These are phyloP conservation scores for Tricharina praecox DNA, from an alignment of 495 filamentous ascomycete species.

Conservation along the genomic window DNA sequence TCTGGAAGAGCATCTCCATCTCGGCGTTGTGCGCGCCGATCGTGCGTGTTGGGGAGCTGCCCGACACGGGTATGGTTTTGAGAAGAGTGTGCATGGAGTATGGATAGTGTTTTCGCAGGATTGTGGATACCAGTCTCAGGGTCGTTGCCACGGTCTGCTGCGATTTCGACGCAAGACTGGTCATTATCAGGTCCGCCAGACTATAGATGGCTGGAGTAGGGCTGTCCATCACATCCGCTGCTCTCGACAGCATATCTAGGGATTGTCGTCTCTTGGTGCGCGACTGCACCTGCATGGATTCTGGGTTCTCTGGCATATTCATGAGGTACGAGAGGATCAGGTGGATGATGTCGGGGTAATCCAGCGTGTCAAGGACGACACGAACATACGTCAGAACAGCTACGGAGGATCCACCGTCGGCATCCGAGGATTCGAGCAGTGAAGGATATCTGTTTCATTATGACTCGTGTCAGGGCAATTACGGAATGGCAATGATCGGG, in stretches of 20 bases:
- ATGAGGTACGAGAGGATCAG: constrained; percentile 87
- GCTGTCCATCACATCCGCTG: constrained; percentile 47
- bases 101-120: constrained; percentile 70
- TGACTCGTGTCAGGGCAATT: background rate
- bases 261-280: constrained; percentile 69
- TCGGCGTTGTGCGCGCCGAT: constrained; percentile 67
- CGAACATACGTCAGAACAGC: constrained; percentile 88
- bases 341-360: constrained; percentile 82
- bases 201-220: constrained; percentile 82
- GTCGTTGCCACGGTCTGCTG: constrained; percentile 79
- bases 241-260: constrained; percentile 64
- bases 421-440: constrained; percentile 85
- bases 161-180: constrained; percentile 68
- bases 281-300: constrained; percentile 25
- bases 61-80: constrained; percentile 40
- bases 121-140: constrained; percentile 63
- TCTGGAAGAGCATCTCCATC: constrained; percentile 50
- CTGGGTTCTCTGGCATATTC: constrained; percentile 43
- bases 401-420: constrained; percentile 88
- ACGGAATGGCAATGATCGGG: background rate
- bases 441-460: constrained; percentile 60
- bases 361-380: constrained; percentile 73
- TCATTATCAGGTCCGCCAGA: constrained; percentile 72
- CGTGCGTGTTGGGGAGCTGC: constrained; percentile 41
- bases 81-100: constrained; percentile 67